These are phyloP conservation scores for Hyaloscypha hepaticicola DNA, from an alignment of 495 filamentous ascomycete species.

Conservation along the genomic window DNA sequence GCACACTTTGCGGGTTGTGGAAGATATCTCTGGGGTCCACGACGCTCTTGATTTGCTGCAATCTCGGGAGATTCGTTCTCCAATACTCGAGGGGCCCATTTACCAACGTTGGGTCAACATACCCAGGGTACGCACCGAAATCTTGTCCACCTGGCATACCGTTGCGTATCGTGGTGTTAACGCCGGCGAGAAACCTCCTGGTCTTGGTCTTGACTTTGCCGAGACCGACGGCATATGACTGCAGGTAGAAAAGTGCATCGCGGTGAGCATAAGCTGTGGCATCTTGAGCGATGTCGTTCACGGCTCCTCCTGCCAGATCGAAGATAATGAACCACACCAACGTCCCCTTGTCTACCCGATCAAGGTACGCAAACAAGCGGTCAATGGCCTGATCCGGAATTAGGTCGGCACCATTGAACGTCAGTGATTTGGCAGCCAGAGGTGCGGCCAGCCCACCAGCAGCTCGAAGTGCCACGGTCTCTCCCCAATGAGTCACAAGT, in stretches of 20 bases:
- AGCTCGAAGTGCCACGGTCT: constrained; percentile 10
- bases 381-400: constrained; percentile 28
- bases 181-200: constrained; percentile 2
- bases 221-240: constrained; percentile 54
- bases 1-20: constrained; percentile 41
- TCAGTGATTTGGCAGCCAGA: constrained; percentile 52
- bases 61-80: constrained; percentile 43
- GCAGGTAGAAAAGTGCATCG: constrained; percentile 56
- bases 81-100: constrained; percentile 53
- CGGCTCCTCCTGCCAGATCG: constrained; percentile 54
- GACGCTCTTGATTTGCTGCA: constrained; percentile 50
- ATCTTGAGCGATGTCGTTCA: constrained; percentile 45
- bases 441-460: constrained; percentile 31
- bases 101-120: constrained; percentile 60
- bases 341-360: constrained; percentile 25
- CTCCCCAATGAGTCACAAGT: constrained; percentile 38
- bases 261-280: constrained; percentile 57
- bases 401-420: constrained; percentile 33
- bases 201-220: constrained; percentile 10
- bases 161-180: constrained; percentile 30
- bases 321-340: constrained; percentile 44
- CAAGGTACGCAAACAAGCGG: constrained; percentile 49
- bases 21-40: constrained; percentile 58
- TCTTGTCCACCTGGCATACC: constrained; percentile 35
- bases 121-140: constrained; percentile 64